Evolutionary conservation across 768 basidiomycete genomes (phyloP), one percentile per base, ranked within the genome.

Genomic region (Coprinopsis marcescibilis): DNA sequence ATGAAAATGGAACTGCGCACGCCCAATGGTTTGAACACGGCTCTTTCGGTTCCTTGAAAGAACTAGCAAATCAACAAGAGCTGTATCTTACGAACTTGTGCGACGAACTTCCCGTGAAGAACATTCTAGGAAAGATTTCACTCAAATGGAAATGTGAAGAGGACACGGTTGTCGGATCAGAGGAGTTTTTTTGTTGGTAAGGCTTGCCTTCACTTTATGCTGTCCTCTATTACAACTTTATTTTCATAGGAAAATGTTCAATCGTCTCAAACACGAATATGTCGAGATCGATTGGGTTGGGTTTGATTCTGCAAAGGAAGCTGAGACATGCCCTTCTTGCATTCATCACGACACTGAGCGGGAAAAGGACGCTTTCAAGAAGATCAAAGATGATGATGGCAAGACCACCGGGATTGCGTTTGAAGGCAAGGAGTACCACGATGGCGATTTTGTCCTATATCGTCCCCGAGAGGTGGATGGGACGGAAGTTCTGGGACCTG

Each of bases 11-110:
- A 44, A 61, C 48, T 1, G 74, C 76, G 1, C 89, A 91, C 59
- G 62, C 85, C 8, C 85, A 80, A 26, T 91, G 86, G 86, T 76
- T 85, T 23, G 75, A 84, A 44, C 88, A 90, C 55, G 76, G 79
- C 0, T 75, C 77, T 0, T 72, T 76, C 45, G 83, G 80, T 0
- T 58, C 77, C n/a, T 58, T 88, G 21, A 65, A 71, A 23, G 80
- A 87, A 49, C 60, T 89, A 12, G 75, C 73, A 0, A 64, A 83
- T 46, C 66, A 76, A 0, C 80, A 79, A 45, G 86, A 91, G 52
- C 57, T 91, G 0, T 88, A 83, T 57, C 60, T 85, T 3, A 72
- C 72, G 23, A 62, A 79, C 2, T 56, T 72, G 0, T 90, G 88
- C 50, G 71, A 70, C 36, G 53, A 66, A 8, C 55, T 75, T 13